Base-by-base conservation (phyloP, 441 rosid species). In the Hura crepitans region DNA sequence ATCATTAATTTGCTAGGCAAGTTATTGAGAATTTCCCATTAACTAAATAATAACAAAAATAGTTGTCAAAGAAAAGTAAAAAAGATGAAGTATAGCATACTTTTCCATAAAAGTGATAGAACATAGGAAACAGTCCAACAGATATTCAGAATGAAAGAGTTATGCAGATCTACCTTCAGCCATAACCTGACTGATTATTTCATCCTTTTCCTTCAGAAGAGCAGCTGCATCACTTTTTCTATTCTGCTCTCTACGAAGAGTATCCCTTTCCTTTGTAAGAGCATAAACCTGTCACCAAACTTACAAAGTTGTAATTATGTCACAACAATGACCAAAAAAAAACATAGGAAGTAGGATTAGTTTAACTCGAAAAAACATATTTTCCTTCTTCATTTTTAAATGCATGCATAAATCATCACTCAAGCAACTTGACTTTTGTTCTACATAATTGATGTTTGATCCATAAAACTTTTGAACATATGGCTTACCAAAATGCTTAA, bases 131-230 rank as follows among this genome's bases (percentile, higher is more conserved):
- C 22, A 18, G 17, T 69, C 43, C 15, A 22, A 25, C 33, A 13
- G 7, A 46, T 7, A 50, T 15, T 46, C 22, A 61, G 68, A 43
- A n/a, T n/a, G n/a, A 31, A 25, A 25, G 47, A 62, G 68, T 76
- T 76, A 55, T 45, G 78, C 43, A 67, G 65, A 74, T 83, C 66
- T 80, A 96, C 97, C 99, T 91, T 93, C 99, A 75, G 99, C 98
- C 98, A 93, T 96, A 75, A 96, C 96, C 86, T 93, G 98, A 78
- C 59, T 91, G 78, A 96, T 93, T 56, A 96, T 93, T 82, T 96
- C 99, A 87, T 96, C 99, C 81, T 96, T 96, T 84, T 96, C 99
- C 86, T 89, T 93, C 74, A 96, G 80, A 78, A 96, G 98, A 71
- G 91, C 94, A 62, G 98, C 96, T 31, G 98, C 97, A 74, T 96